Percentiles rank a stretch among this genome's conserved stretches.
Conservation (phyloP, 78 protist genomes). For the Thecamonas trahens region DNA sequence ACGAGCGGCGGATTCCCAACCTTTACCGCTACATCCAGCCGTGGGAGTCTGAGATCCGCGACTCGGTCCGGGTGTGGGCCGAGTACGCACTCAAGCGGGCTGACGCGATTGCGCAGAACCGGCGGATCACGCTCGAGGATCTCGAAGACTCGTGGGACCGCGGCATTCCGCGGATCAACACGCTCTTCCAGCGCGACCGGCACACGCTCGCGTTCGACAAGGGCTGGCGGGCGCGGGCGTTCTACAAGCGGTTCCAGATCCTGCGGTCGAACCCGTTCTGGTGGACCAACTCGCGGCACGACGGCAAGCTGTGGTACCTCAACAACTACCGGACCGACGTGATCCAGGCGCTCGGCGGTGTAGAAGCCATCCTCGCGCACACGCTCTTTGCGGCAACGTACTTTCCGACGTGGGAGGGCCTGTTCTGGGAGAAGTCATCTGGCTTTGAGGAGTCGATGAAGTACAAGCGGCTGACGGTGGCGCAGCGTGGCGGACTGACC, state of each 20-base stretch:
- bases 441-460: slow-evolving; percentile 95
- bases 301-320: slow-evolving; percentile 98
- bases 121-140: slow-evolving; percentile 96
- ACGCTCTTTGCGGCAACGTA: slow-evolving; percentile 99
- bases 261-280: slow-evolving; percentile 89
- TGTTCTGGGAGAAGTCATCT: slow-evolving; percentile 97
- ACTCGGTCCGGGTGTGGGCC: slow-evolving; percentile 98
- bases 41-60: slow-evolving; percentile 98
- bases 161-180: slow-evolving; percentile 97
- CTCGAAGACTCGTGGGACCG: slow-evolving; percentile 98
- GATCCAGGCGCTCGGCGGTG: slow-evolving; percentile 99
- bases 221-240: slow-evolving; percentile 98
- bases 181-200: slow-evolving; percentile 95
- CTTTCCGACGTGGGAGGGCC: slow-evolving; percentile 99
- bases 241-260: slow-evolving; percentile 94
- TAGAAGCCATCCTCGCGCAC: slow-evolving; percentile 99
- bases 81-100: slow-evolving; percentile 94
- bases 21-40: slow-evolving; percentile 96
- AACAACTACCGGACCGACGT: slow-evolving; percentile 99
- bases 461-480: slow-evolving; percentile 99
- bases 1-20: slow-evolving; percentile 97
- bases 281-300: slow-evolving; percentile 99
- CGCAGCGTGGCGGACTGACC: slow-evolving; percentile 99
- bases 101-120: slow-evolving; percentile 93
- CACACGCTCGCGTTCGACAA: slow-evolving; percentile 97